Evolutionary conservation across 179 eudicot species (phyloP), one percentile per base, ranked within the genome.

Genomic region (Beta macrorhiza): DNA sequence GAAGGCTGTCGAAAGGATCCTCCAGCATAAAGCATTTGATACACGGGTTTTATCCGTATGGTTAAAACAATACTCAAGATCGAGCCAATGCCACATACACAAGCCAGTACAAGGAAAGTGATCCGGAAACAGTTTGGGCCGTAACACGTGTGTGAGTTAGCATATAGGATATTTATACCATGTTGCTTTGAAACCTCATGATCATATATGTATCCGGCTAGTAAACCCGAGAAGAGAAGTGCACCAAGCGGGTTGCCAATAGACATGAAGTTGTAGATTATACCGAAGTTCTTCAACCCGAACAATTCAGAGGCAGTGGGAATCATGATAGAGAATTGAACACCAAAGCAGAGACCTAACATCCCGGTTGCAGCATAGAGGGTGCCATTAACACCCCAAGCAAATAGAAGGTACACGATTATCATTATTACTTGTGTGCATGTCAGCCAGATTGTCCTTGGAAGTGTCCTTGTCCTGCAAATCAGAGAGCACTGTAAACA

Each of bases 241-340:
- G 97, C 97, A 0, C 98, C 98, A 17, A 88, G 84, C 11, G 98
- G 98, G 81, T 92, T 93, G 19, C 92, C 98, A 0, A 93, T 78
- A 29, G 80, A 79, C 92, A 93, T 91, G 86, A 93, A 90, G 72
- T 90, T 92, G 86, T 86, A 86, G 83, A 86, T 88, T 14, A 88
- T 57, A 14, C 98, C 98, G 22, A 93, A 93, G 71, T 89, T 82
- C 70, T 85, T 91, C 81, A 93, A 76, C 11, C 98, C 98, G 16
- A 93, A 93, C 19, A 93, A 92, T 84, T 93, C 97, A 3, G 98
- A 93, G 55, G 92, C 89, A 5, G 97, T 93, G n/a, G 98, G 94
- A 65, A 93, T 89, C 94, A 92, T 89, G 72, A 89, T 85, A 0
- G 93, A 87, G 81, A 92, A 90, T 62, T 92, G 98, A 49, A 86